These are phyloP conservation scores for Ascochyta lentis DNA, from an alignment of 2,329 filamentous ascomycete species.

Conservation along the genomic window DNA sequence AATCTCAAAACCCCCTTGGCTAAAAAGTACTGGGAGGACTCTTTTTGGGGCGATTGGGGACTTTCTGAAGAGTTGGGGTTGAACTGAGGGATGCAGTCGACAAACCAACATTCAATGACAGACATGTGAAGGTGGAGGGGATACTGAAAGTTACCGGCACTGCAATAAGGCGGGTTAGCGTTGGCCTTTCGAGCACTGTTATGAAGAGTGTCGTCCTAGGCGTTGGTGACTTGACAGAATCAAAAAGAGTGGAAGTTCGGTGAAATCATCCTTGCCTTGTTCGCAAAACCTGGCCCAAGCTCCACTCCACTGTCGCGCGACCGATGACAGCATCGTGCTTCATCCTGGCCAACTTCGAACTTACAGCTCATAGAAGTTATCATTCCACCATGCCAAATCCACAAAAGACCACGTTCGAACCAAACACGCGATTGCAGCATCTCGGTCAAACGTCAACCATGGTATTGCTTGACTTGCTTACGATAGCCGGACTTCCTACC, in stretches of 20 bases:
- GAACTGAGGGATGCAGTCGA: too few relatives aligned
- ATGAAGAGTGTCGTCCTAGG: background rate
- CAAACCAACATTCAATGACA: too few relatives aligned
- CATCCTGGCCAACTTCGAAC: slow-evolving; percentile 20
- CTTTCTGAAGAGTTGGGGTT: too few relatives aligned
- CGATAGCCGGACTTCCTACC: slow-evolving; percentile 54
- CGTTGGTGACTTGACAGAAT: background rate
- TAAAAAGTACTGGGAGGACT: too few relatives aligned
- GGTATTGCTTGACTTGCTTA: slow-evolving; percentile 39
- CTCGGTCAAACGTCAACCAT: background rate
- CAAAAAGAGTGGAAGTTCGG: background rate
- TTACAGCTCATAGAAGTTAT: slow-evolving; percentile 20
- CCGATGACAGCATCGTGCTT: slow-evolving; percentile 37
- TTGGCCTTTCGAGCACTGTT: too few relatives aligned
- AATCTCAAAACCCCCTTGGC: too few relatives aligned
- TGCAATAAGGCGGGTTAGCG: too few relatives aligned
- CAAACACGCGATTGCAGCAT: background rate
- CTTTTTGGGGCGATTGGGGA: too few relatives aligned
- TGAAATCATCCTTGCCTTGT: background rate
- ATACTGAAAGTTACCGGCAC: too few relatives aligned
- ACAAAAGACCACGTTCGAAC: background rate
- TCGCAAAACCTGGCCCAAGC: background rate
- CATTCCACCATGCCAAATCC: slow-evolving; percentile 10
- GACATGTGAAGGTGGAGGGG: too few relatives aligned
- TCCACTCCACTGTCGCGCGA: slow-evolving; percentile 18